Evolutionary conservation across 2,329 filamentous ascomycete genomes (phyloP), one percentile per base, ranked within the genome.

Genomic region (Cercospora nicotianae): DNA sequence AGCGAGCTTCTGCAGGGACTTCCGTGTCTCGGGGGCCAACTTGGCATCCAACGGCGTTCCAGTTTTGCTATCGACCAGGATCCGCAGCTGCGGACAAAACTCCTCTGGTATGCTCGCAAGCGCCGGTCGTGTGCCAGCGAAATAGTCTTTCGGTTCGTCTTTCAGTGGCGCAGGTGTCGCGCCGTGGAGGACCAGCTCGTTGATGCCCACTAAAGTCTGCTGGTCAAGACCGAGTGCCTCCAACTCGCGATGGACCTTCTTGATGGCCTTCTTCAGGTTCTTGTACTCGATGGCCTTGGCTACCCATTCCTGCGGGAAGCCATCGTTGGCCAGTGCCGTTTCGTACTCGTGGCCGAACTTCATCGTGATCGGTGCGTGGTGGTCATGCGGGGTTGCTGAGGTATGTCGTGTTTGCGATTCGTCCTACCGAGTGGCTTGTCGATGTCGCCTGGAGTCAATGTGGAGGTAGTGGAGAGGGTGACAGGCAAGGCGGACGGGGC

Each of bases 211-310:
- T 65, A 96, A 81, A 1, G 90, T 93, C 9, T 89, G 85, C 4
- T 87, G 86, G 71, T 92, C 90, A 31, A 96, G 86, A 7, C 92
- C 92, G 13, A 94, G 81, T 36, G 85, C 84, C 48, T 84, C 81
- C 63, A 96, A 84, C 81, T 96, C 92, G 62, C 83, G 81, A 71
- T 90, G 87, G 60, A 96, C 89, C 76, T 89, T 90, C 77, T 94
- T 94, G 77, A 96, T 90, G 80, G 91, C 92, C 82, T 96, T 96
- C 80, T 96, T 96, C 66, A 96, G 86, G 79, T 93, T 87, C 55
- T 90, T 87, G 78, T 96, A 96, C 2, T 91, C 92, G 69, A 96
- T 91, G 60, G 93, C 92, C 30, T 88, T 89, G 55, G 90, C 85
- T 60, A 93, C 80, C 86, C 86, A 88, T 76, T 90, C 88, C 60